Conservation (phyloP, 768 basidiomycete species). For the Inosperma sp. region DNA sequence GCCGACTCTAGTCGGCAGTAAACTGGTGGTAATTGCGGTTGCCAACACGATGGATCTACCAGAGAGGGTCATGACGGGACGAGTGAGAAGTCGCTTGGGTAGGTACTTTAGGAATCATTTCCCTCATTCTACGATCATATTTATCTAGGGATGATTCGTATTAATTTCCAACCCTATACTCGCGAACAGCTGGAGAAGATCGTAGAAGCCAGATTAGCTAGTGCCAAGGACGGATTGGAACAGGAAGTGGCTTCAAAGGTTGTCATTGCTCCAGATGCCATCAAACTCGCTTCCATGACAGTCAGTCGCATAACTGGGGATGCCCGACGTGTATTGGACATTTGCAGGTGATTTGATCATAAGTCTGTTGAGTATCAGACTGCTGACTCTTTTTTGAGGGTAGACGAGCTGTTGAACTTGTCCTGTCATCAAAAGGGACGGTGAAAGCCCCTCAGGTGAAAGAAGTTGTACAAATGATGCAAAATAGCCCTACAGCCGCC, state of each 20-base stretch:
- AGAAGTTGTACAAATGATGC: conserved; percentile 79
- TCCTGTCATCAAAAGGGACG: conserved; percentile 43
- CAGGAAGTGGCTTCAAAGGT: conserved; percentile 34
- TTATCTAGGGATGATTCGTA: conserved; percentile 73
- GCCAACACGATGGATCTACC: conserved; percentile 99
- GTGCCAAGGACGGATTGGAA: conserved; percentile 49
- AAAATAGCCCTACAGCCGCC: conserved; percentile 84
- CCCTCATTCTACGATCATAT: not conserved
- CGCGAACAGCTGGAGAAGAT: conserved; percentile 77
- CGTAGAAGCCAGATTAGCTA: conserved; percentile 72
- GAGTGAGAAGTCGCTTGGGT: conserved; percentile 92
- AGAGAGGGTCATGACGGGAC: conserved; percentile 86
- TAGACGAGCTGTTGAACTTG: conserved; percentile 82
- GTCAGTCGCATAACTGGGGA: conserved; percentile 82
- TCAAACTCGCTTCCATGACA: conserved; percentile 78
- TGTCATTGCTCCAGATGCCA: conserved; percentile 63
- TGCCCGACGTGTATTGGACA: conserved; percentile 87
- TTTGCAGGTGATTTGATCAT: conserved; percentile 63
- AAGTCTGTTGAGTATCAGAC: not conserved
- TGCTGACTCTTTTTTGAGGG: not conserved
- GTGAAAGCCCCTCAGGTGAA: conserved; percentile 70
- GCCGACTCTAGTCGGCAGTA: conserved; percentile 86
- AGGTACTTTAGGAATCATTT: conserved; percentile 18
- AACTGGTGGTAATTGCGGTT: conserved; percentile 91
- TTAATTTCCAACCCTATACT: conserved; percentile 89